Percentiles rank a stretch among this genome's conserved stretches.
Evolutionary conservation across 2,329 filamentous ascomycete species (phyloP).

Genomic region (Colletotrichum eremochloae): DNA sequence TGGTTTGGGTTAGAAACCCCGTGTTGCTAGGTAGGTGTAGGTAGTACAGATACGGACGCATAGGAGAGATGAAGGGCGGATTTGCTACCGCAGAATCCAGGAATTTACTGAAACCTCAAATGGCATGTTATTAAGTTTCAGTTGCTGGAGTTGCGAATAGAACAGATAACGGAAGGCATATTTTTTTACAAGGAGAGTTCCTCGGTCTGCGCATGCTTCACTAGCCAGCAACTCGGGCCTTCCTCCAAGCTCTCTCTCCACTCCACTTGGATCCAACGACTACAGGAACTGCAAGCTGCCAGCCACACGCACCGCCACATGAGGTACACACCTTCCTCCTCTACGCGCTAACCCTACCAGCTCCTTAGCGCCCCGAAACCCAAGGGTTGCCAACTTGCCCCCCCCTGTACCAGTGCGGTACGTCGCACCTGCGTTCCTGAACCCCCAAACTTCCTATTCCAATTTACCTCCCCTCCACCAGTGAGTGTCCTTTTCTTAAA

Average conservation of each 20-base stretch:
- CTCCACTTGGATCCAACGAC: neutral
- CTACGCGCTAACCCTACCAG: constrained; percentile 41
- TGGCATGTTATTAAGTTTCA: neutral
- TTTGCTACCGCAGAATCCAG: neutral
- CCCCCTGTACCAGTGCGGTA: constrained; percentile 42
- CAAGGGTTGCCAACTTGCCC: constrained; percentile 43
- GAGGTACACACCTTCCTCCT: constrained; percentile 2
- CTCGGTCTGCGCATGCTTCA: neutral
- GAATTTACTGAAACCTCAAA: neutral
- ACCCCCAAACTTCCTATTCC: constrained; percentile 39
- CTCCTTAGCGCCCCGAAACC: constrained; percentile 38
- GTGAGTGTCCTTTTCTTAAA: constrained; percentile 36
- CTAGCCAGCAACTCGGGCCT: neutral
- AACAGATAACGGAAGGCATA: neutral
- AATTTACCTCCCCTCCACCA: constrained; percentile 40
- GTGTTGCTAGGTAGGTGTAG: constrained; percentile 4
- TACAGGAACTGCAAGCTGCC: neutral
- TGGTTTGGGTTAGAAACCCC: neutral
- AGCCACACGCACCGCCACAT: constrained; percentile 42
- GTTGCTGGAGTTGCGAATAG: neutral
- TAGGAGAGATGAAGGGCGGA: neutral
- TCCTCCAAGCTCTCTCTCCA: neutral
- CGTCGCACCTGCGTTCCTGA: constrained; percentile 42
- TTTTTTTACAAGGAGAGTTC: neutral
- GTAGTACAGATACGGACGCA: neutral